Evolutionary conservation across 2,329 filamentous ascomycete species (phyloP).

Genomic region (Xylaria sp.): DNA sequence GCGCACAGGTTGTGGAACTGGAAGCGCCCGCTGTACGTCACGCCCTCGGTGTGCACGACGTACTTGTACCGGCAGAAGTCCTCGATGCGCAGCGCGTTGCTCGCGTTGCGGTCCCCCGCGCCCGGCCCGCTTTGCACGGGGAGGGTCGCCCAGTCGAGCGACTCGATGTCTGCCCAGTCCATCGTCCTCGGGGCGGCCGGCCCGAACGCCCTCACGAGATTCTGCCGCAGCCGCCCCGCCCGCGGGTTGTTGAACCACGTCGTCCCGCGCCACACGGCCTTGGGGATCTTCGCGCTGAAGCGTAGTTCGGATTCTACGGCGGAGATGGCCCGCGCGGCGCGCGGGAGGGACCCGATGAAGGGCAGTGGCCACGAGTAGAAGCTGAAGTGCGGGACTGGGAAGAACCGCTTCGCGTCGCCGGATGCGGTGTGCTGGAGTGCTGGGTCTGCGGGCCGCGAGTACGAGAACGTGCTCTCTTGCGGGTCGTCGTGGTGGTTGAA

Average conservation of each 20-base stretch:
- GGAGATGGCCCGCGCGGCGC: constrained; percentile 54
- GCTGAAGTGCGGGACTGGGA: constrained; percentile 67
- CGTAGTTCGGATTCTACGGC: constrained; percentile 50
- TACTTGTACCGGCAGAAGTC: constrained; percentile 65
- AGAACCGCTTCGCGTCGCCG: constrained; percentile 47
- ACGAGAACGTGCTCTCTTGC: constrained; percentile 57
- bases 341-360: constrained; percentile 59
- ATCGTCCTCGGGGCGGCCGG: constrained; percentile 39
- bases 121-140: constrained; percentile 31
- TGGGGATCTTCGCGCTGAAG: constrained; percentile 46
- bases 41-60: constrained; percentile 64
- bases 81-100: constrained; percentile 60
- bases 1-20: constrained; percentile 63
- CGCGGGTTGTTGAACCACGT: constrained; percentile 61
- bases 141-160: constrained; percentile 52
- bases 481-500: constrained; percentile 64
- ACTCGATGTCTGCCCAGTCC: constrained; percentile 61
- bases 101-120: constrained; percentile 49
- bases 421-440: constrained; percentile 35
- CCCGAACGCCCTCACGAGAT: constrained; percentile 47
- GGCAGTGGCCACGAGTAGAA: constrained; percentile 66
- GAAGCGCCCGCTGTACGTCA: constrained; percentile 64
- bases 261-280: constrained; percentile 64
- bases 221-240: constrained; percentile 55
- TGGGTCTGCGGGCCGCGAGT: constrained; percentile 59